A percentile compares a stretch with the other conserved stretches of the same genome.
These are phyloP conservation scores for Emydomyces testavorans DNA, from an alignment of 2,329 filamentous ascomycete species.

Conservation along the genomic window DNA sequence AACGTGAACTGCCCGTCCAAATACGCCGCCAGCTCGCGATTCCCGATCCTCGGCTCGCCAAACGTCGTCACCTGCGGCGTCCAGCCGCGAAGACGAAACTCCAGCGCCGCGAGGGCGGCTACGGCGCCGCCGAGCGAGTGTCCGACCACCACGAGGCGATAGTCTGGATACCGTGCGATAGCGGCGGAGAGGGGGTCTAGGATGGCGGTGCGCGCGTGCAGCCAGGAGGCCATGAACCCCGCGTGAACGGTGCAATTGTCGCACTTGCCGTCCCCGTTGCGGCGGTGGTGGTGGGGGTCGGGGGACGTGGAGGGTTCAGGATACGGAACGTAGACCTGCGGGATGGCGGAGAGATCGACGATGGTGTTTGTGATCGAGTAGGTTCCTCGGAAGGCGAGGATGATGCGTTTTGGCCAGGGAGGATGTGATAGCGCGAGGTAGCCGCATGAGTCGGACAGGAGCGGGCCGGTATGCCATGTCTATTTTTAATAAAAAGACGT, in stretches of 20 bases:
- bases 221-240: conserved; percentile 81
- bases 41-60: conserved; percentile 64
- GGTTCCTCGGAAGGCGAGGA: conserved; percentile 86
- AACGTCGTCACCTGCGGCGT: conserved; percentile 75
- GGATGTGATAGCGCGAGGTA: conserved; percentile 80
- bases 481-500: too few species aligned
- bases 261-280: conserved; percentile 44
- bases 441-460: conserved; percentile 83
- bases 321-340: conserved; percentile 85
- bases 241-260: conserved; percentile 83
- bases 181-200: conserved; percentile 54
- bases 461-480: conserved; percentile 80
- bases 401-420: conserved; percentile 50
- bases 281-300: conserved; percentile 9
- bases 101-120: conserved; percentile 72
- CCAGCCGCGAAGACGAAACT: conserved; percentile 68
- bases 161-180: conserved; percentile 52
- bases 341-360: conserved; percentile 75
- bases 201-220: conserved; percentile 57
- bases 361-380: conserved; percentile 90
- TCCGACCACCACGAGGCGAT: conserved; percentile 67
- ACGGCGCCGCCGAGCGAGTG: conserved; percentile 91
- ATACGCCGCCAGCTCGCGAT: conserved; percentile 42
- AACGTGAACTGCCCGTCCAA: conserved; percentile 42
- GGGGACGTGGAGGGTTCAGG: conserved; percentile 38